Percentiles rank a stretch among this genome's conserved stretches.
Conservation (phyloP, 108 stramenopile genomes). For the Schizochytrium sp. region DNA sequence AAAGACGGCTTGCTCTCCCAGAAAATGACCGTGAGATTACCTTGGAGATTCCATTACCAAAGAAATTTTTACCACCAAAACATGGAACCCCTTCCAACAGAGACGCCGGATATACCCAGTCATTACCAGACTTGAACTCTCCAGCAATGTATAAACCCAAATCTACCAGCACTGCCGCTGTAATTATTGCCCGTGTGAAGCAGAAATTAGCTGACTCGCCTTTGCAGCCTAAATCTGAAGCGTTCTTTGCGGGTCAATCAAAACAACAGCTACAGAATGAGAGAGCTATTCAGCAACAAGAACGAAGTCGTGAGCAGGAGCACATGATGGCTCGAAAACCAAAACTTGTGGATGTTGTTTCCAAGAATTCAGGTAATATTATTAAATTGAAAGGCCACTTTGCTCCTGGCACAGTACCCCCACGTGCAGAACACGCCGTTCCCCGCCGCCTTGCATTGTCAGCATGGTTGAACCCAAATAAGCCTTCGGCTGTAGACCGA, state of each 20-base stretch:
- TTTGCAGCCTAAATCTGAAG: neutral
- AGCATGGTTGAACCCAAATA: slow-evolving; percentile 54
- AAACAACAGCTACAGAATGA: neutral
- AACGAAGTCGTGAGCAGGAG: neutral
- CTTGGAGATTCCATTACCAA: neutral
- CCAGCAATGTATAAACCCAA: slow-evolving; percentile 10
- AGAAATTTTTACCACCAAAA: too few species aligned
- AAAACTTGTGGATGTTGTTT: slow-evolving; percentile 13
- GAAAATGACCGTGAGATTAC: slow-evolving; percentile 17
- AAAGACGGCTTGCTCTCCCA: neutral
- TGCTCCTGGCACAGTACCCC: slow-evolving; percentile 52
- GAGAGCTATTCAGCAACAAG: too few species aligned
- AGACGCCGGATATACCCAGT: neutral
- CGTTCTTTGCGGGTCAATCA: neutral
- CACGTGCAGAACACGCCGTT: slow-evolving; percentile 42
- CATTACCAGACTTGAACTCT: neutral
- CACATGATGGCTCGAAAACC: neutral
- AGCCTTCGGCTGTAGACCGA: slow-evolving; percentile 24
- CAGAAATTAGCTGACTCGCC: slow-evolving; percentile 33
- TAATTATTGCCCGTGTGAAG: slow-evolving; percentile 22
- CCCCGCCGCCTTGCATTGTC: neutral
- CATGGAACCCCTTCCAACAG: too few species aligned
- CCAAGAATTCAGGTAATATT: neutral
- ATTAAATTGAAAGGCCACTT: slow-evolving; percentile 23
- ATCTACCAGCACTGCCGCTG: slow-evolving; percentile 2